These are phyloP conservation scores for Nematocida sp. DNA, from an alignment of 371 early-diverging fungal genomes.

Conservation along the genomic window DNA sequence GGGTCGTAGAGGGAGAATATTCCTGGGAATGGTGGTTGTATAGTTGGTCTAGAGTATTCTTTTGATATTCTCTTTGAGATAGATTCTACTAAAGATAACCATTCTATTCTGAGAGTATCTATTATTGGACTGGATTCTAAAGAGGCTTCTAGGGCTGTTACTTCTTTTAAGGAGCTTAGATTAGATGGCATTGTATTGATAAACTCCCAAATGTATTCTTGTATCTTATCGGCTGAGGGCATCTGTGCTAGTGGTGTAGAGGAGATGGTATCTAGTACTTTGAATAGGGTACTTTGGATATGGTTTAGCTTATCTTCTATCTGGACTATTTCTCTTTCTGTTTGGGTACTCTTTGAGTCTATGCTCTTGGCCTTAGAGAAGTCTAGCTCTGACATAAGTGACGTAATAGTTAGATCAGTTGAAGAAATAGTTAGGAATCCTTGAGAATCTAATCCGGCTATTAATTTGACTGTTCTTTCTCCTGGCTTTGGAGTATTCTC, in stretches of 20 bases:
- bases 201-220: constrained; percentile 22
- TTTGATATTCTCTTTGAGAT: background rate
- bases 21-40: constrained; percentile 19
- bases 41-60: background rate
- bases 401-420: background rate
- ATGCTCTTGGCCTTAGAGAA: background rate
- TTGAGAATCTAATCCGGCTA: background rate
- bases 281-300: constrained; percentile 14
- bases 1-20: constrained; percentile 5
- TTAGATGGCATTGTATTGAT: background rate
- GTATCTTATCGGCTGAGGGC: constrained; percentile 14
- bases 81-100: background rate
- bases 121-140: background rate
- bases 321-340: background rate
- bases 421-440: background rate
- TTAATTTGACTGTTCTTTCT: background rate
- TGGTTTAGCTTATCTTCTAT: constrained; percentile 4
- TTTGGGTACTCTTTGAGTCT: background rate
- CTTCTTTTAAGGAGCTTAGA: constrained; percentile 1
- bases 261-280: background rate
- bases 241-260: background rate
- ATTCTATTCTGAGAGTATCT: background rate
- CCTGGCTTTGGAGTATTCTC: background rate
- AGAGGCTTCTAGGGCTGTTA: constrained; percentile 7
- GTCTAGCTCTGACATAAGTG: background rate